Evolutionary conservation across 2,329 filamentous ascomycete genomes (phyloP).

Genomic region (Trichoderma koningii): DNA sequence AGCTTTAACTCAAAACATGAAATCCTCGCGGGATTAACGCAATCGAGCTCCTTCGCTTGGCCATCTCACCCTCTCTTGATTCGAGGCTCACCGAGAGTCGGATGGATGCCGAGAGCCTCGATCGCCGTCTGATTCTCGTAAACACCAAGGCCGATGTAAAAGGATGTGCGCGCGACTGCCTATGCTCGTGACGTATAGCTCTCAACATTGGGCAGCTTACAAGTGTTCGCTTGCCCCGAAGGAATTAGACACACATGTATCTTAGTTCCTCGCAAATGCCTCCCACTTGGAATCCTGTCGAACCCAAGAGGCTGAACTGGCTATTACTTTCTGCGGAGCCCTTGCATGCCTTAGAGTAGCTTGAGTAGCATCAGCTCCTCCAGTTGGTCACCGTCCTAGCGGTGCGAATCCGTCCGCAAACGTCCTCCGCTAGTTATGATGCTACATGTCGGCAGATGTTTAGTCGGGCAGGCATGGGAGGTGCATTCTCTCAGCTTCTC

Average conservation of each 20-base stretch:
- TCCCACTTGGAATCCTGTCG: background rate
- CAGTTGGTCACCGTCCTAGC: background rate
- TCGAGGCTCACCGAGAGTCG: too few relatives aligned
- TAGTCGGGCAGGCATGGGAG: background rate
- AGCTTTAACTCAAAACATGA: too few relatives aligned
- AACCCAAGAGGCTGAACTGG: too few relatives aligned
- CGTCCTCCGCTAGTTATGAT: background rate
- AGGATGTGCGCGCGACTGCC: too few relatives aligned
- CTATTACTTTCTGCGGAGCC: background rate
- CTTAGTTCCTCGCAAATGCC: background rate
- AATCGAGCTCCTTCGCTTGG: too few relatives aligned
- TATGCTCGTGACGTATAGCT: slow-evolving; percentile 12
- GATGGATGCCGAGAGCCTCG: background rate
- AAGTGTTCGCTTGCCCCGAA: slow-evolving; percentile 14
- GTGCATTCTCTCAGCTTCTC: background rate
- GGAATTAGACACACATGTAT: background rate
- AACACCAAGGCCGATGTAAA: too few relatives aligned
- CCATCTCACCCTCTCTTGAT: too few relatives aligned
- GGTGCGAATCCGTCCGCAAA: background rate
- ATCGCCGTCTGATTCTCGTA: background rate
- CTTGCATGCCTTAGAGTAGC: background rate
- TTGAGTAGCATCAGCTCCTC: background rate
- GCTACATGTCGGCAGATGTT: slow-evolving; percentile 1
- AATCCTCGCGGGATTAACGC: too few relatives aligned
- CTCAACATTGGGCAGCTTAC: background rate